Evolutionary conservation across 2,329 filamentous ascomycete species (phyloP), one percentile per base, ranked within the genome.

Genomic region (Colletotrichum noveboracense): DNA sequence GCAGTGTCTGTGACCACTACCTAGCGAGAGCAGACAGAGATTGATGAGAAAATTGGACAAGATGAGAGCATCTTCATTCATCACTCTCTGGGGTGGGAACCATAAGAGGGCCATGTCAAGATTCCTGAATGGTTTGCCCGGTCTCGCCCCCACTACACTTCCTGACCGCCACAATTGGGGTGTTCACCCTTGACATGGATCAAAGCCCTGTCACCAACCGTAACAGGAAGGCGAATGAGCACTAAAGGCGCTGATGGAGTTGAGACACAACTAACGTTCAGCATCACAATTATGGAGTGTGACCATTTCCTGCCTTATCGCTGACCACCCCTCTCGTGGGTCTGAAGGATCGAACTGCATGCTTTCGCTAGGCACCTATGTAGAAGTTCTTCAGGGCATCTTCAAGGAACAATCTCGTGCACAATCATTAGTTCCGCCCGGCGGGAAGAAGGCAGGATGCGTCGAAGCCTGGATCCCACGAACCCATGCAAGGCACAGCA

Each of bases 401-500:
- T 52, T 58, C 3, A 30, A 58, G 26, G 14, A 28, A 30, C 55
- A 5, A 18, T 58, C 26, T 52, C n/a, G n/a, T 5, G n/a, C 0
- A 13, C 10, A 13, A 21, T 6, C 10, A 21, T 52, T 52, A 10
- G n/a, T 21, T 2, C 43, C 43, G n/a, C n/a, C 43, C 10, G 10
- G n/a, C n/a, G 0, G 21, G 28, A n/a, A 61, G 18, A 61, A 32
- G 8, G n/a, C n/a, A 21, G 0, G 0, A n/a, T 58, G 24, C 55
- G 55, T 58, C 7, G 1, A 7, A 38, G 38, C 7, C 38, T 14
- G 26, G 24, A 58, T 26, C 32, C 10, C 36, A 38, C 24, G 38
- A 73, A 69, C 56, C 65, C 65, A 73, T 69, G 65, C 70, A 73
- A 69, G 70, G 70, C 38, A 73, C 70, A 72, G 18, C 16, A 52